Conservation (phyloP, 164 flowering plant genomes). For the Stephania yunnanensis region DNA sequence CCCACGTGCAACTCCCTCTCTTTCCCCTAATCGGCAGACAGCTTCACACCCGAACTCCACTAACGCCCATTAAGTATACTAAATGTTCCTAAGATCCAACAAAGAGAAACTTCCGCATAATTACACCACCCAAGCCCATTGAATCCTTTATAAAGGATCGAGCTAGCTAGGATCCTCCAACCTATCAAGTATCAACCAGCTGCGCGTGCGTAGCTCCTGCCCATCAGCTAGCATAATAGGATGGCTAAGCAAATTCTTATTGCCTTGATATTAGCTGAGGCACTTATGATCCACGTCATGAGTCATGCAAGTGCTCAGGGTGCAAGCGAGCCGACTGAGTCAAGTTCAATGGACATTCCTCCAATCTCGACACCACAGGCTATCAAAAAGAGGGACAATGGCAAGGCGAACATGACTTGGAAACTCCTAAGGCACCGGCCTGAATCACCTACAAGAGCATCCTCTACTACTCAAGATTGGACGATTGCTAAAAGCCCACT, state of each 20-base stretch:
- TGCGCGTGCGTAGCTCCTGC: not conserved
- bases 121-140: not conserved
- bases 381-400: not conserved
- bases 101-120: slow-evolving; percentile 13
- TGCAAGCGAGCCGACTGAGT: not conserved
- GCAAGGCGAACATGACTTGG: not conserved
- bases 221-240: not conserved
- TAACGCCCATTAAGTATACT: not conserved
- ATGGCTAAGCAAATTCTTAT: slow-evolving; percentile 26
- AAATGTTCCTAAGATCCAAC: not conserved
- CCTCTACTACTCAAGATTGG: not conserved
- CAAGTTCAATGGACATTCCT: not conserved
- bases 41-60: not conserved
- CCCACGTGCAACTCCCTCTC: slow-evolving; percentile 12
- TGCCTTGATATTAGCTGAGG: slow-evolving; percentile 19
- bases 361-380: slow-evolving; percentile 11
- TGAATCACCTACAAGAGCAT: not conserved
- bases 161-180: not conserved
- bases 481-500: not conserved
- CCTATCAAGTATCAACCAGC: not conserved
- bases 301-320: slow-evolving; percentile 7
- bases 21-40: slow-evolving; percentile 12
- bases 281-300: slow-evolving; percentile 18
- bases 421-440: not conserved
- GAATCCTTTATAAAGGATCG: not conserved